Percentiles rank a stretch among this genome's conserved stretches.
phyloP scores from a whole-genome alignment of 768 basidiomycete genomes.

The Rhodocollybia butyracea region DNA sequence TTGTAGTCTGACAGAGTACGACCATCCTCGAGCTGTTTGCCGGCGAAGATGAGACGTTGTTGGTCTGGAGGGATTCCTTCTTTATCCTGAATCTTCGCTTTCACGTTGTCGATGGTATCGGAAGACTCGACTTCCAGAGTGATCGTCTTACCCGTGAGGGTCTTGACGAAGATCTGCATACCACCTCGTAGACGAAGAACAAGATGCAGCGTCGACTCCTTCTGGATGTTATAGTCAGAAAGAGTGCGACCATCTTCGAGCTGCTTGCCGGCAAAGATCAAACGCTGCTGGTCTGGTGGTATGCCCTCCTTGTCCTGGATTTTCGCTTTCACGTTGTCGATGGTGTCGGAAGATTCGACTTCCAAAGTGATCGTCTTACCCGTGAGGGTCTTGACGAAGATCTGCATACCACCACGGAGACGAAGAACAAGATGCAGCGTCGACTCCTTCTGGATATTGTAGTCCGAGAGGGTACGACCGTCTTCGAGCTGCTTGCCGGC shows the following conservation, averaged over 20 bases:
- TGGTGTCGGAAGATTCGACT: slow-evolving; percentile 91
- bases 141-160: slow-evolving; percentile 73
- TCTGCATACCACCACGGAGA: slow-evolving; percentile 89
- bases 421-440: slow-evolving; percentile 82
- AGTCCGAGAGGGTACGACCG: slow-evolving; percentile 86
- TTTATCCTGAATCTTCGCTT: slow-evolving; percentile 78
- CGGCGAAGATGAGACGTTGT: slow-evolving; percentile 77
- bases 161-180: slow-evolving; percentile 75
- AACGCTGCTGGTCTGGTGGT: slow-evolving; percentile 83
- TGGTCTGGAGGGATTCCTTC: slow-evolving; percentile 79
- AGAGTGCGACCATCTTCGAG: slow-evolving; percentile 92
- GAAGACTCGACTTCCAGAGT: slow-evolving; percentile 74
- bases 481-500: slow-evolving; percentile 93
- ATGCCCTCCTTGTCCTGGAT: slow-evolving; percentile 85
- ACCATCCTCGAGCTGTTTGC: slow-evolving; percentile 77
- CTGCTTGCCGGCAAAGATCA: slow-evolving; percentile 94
- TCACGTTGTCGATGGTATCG: slow-evolving; percentile 76
- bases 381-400: slow-evolving; percentile 84
- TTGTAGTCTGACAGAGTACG: slow-evolving; percentile 77
- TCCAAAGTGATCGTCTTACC: slow-evolving; percentile 93
- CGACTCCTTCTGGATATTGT: slow-evolving; percentile 89
- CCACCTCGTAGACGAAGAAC: slow-evolving; percentile 69
- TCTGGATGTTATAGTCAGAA: slow-evolving; percentile 81
- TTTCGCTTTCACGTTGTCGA: slow-evolving; percentile 86
- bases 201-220: slow-evolving; percentile 75